These are phyloP conservation scores for Aspergillus costaricaensis DNA, from an alignment of 2,329 filamentous ascomycete species.

Conservation along the genomic window DNA sequence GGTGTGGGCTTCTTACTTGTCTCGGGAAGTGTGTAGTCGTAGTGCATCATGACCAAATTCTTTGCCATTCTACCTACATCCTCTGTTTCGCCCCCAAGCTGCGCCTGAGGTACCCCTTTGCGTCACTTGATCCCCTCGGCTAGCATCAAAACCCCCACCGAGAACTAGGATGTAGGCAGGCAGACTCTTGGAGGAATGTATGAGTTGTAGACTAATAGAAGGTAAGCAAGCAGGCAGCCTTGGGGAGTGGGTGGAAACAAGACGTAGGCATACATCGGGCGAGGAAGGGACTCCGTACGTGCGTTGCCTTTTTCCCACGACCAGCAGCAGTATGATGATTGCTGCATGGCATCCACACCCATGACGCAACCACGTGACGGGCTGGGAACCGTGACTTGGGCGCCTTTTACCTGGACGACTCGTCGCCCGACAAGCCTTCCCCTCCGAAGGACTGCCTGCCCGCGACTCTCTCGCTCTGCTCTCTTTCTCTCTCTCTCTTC, in stretches of 20 bases:
- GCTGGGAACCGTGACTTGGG: conserved; percentile 26
- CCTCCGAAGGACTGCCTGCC: conserved; percentile 14
- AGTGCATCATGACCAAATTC: conserved; percentile 7
- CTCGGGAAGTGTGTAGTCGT: not conserved
- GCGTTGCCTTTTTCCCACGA: not conserved
- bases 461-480: conserved; percentile 4
- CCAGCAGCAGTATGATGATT: conserved; percentile 10
- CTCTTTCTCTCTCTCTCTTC: conserved; percentile 11
- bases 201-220: not conserved
- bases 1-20: not conserved
- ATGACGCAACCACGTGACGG: conserved; percentile 42
- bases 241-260: not conserved
- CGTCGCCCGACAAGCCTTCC: conserved; percentile 24
- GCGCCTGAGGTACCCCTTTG: not conserved
- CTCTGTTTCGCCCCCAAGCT: not conserved
- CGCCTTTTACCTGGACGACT: conserved; percentile 21
- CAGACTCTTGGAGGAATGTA: not conserved
- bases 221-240: not conserved
- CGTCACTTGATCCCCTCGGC: not conserved
- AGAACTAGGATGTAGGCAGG: not conserved
- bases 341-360: conserved; percentile 30
- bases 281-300: not conserved
- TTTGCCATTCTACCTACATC: not conserved
- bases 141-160: not conserved
- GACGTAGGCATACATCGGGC: not conserved